phyloP scores from a whole-genome alignment of 2,329 filamentous ascomycete species.

The Claviceps cyperi region DNA sequence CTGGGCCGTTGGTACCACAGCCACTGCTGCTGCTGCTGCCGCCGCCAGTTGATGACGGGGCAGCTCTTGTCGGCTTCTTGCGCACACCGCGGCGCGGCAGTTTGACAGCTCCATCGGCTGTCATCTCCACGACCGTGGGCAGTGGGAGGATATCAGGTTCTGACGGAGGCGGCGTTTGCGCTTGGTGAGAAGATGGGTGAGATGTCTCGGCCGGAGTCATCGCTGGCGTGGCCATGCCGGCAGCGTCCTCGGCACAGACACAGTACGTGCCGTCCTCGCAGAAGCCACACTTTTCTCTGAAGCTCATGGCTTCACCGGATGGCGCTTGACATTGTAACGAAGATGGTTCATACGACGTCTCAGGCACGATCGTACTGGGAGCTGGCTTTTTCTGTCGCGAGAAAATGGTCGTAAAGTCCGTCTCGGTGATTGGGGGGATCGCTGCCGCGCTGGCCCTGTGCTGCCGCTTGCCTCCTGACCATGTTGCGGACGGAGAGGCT shows the following conservation, averaged over 20 bases:
- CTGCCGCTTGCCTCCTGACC: constrained; percentile 40
- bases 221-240: constrained; percentile 25
- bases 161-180: constrained; percentile 42
- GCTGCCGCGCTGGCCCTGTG: constrained; percentile 19
- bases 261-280: constrained; percentile 72
- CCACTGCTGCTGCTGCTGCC: constrained; percentile 15
- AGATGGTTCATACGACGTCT: constrained; percentile 3
- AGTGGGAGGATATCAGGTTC: constrained; percentile 43
- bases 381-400: constrained; percentile 23
- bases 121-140: constrained; percentile 42
- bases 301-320: constrained; percentile 23
- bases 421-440: constrained; percentile 45
- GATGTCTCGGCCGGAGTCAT: constrained; percentile 26
- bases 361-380: not conserved
- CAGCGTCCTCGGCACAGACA: constrained; percentile 55
- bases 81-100: constrained; percentile 29
- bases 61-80: constrained; percentile 13
- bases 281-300: constrained; percentile 64
- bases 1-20: constrained; percentile 55
- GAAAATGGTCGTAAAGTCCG: constrained; percentile 59
- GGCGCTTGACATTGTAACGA: constrained; percentile 15
- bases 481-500: constrained; percentile 27
- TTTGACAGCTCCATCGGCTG: constrained; percentile 45
- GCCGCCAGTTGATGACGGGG: constrained; percentile 2
- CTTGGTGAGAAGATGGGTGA: constrained; percentile 30